Evolutionary conservation across 1,284 basidiomycete genomes (phyloP), one percentile per base, ranked within the genome.

Genomic region (Microbotryomycetes sp.): DNA sequence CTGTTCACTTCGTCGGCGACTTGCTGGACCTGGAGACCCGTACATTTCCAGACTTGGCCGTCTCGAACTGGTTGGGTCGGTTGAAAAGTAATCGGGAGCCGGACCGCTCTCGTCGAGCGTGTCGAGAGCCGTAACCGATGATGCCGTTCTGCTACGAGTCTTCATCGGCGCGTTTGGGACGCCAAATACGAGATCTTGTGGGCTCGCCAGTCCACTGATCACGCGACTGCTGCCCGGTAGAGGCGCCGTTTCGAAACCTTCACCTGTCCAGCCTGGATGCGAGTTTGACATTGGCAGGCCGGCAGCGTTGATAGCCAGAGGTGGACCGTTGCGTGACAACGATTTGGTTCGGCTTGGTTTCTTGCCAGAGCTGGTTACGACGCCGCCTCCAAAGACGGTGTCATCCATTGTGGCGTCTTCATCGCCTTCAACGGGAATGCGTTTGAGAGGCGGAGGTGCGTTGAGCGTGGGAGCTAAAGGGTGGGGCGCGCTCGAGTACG

Each of bases 81-180:
- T 58, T 9, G 66, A 62, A 52, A 67, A 67, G 48, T 58, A 59
- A 45, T 65, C 66, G 26, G 54, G 55, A 2, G 66, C 66, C 1
- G 66, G 66, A 3, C 66, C 66, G 4, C 35, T 28, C 35, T 68
- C 66, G 30, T 49, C 45, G 31, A 68, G 66, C 31, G 66, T 68
- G 41, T 65, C 66, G 54, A 68, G 64, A 21, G 30, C 50, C 15
- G 46, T 56, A 18, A 53, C 52, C 30, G 47, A 56, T 4, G 59
- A 56, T 3, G 63, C 47, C 18, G 31, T 56, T 29, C 64, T 55
- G 5, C 45, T 41, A 31, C 64, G 51, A 4, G 52, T 16, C 50
- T 29, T 52, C 50, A 16, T 52, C 28, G 24, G 50, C 55, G 56
- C 26, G 49, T 41, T 41, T 18, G 35, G 35, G 11, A 41, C 35